phyloP scores from a whole-genome alignment of 2,329 filamentous ascomycete genomes.

The Arthrobotrys sinensis region DNA sequence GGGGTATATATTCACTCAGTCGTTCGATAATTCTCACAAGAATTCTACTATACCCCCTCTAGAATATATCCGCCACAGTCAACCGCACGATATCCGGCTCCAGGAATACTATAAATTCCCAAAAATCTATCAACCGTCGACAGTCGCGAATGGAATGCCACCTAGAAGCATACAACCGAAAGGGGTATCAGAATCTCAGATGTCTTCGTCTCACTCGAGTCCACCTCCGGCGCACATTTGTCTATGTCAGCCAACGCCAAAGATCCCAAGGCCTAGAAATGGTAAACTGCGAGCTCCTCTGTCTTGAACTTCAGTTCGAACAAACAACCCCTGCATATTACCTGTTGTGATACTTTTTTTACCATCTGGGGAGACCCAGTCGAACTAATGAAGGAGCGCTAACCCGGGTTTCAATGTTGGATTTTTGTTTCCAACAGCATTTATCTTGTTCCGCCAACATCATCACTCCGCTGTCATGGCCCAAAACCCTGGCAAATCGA shows the following conservation, averaged over 20 bases:
- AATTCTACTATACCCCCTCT: conserved; percentile 43
- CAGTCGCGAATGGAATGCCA: conserved; percentile 57
- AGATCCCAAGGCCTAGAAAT: conserved; percentile 64
- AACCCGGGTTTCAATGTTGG: conserved; percentile 51
- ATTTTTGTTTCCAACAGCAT: conserved; percentile 75
- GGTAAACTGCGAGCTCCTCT: conserved; percentile 60
- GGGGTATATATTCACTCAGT: conserved; percentile 57
- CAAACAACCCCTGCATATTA: conserved; percentile 16
- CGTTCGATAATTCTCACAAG: conserved; percentile 54
- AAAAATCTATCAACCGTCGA: conserved; percentile 36
- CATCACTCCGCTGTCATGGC: conserved; percentile 86
- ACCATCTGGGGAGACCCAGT: conserved; percentile 44
- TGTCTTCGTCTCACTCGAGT: conserved; percentile 58
- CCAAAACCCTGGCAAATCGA: conserved; percentile 88
- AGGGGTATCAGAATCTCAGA: conserved; percentile 38
- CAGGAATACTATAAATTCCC: conserved; percentile 51
- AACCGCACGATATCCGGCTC: conserved; percentile 26
- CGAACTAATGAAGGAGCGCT: conserved; percentile 52
- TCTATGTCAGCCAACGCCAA: conserved; percentile 64
- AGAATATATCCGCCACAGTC: conserved; percentile 40
- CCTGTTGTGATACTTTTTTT: conserved; percentile 42
- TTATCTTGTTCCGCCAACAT: conserved; percentile 96
- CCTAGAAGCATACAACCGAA: conserved; percentile 56
- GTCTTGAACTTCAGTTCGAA: conserved; percentile 34
- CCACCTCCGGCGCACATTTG: conserved; percentile 63